phyloP scores from a whole-genome alignment of 257 asterid species.

The Lavandula angustifolia region DNA sequence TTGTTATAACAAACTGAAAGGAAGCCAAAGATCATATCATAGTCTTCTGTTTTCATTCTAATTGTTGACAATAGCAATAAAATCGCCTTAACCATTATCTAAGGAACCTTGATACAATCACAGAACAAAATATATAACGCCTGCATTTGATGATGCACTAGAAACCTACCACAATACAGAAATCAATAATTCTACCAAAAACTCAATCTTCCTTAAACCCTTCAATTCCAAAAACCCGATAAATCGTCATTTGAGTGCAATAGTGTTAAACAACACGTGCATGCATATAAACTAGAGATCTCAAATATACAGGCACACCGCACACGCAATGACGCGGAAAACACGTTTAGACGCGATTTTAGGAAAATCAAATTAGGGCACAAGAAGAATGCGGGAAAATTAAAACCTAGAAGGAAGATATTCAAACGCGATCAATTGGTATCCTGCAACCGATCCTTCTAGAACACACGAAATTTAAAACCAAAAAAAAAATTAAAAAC shows the following conservation, averaged over 20 bases:
- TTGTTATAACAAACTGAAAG: constrained; percentile 12
- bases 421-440: not conserved
- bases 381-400: constrained; percentile 3
- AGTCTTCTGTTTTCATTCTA: constrained; percentile 7
- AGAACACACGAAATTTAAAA: constrained; percentile 25
- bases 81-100: constrained; percentile 16
- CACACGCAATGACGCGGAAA: not conserved
- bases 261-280: not conserved
- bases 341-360: not conserved
- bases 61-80: constrained; percentile 3
- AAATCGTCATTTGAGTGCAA: constrained; percentile 7
- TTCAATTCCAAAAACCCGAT: not conserved
- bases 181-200: not conserved
- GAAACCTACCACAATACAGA: not conserved
- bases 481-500: not conserved
- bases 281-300: constrained; percentile 26
- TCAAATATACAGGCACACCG: not conserved
- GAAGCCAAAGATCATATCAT: not conserved
- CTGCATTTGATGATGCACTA: constrained; percentile 23
- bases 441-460: not conserved
- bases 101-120: constrained; percentile 6
- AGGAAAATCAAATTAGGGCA: constrained; percentile 13
- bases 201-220: constrained; percentile 5
- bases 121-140: constrained; percentile 25
- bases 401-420: constrained; percentile 17